phyloP scores from a whole-genome alignment of 768 basidiomycete species.

The Auricularia auricula-judae region DNA sequence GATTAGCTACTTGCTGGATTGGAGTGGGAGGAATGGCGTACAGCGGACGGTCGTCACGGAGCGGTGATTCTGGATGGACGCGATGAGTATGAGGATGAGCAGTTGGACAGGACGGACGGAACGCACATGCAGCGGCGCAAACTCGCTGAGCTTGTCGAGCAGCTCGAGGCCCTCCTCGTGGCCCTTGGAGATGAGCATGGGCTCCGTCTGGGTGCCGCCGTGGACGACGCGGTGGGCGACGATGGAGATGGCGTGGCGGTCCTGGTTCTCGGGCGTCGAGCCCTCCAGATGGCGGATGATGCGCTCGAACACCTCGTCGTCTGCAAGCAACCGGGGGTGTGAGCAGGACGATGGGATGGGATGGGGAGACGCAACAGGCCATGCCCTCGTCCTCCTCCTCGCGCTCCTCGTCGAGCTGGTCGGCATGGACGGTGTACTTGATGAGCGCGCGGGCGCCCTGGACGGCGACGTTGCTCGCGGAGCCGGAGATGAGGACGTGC shows the following conservation, averaged over 20 bases:
- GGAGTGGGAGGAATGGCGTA: constrained; percentile 27
- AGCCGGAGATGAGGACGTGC: constrained; percentile 10
- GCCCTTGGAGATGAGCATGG: constrained; percentile 55
- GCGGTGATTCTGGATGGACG: constrained; percentile 8
- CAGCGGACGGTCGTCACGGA: not conserved
- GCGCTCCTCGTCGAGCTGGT: constrained; percentile 4
- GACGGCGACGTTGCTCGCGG: constrained; percentile 9
- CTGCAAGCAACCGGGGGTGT: not conserved
- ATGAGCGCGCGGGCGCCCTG: constrained; percentile 8
- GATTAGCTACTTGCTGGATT: constrained; percentile 20
- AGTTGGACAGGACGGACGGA: not conserved
- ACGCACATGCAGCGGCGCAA: constrained; percentile 63
- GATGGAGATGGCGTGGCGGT: not conserved
- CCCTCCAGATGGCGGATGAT: constrained; percentile 8
- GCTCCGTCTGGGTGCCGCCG: constrained; percentile 67
- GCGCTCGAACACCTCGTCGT: not conserved
- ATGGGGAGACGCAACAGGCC: constrained; percentile 5
- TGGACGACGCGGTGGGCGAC: constrained; percentile 66
- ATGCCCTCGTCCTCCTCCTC: constrained; percentile 11
- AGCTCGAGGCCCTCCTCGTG: constrained; percentile 46
- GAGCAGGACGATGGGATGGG: not conserved
- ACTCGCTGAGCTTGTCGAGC: constrained; percentile 57
- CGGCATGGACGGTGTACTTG: constrained; percentile 8
- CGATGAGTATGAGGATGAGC: not conserved
- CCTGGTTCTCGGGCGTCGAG: not conserved